Percentiles rank a stretch among this genome's conserved stretches.
phyloP scores from a whole-genome alignment of 495 filamentous ascomycete species.

The Recurvomyces mirabilis region DNA sequence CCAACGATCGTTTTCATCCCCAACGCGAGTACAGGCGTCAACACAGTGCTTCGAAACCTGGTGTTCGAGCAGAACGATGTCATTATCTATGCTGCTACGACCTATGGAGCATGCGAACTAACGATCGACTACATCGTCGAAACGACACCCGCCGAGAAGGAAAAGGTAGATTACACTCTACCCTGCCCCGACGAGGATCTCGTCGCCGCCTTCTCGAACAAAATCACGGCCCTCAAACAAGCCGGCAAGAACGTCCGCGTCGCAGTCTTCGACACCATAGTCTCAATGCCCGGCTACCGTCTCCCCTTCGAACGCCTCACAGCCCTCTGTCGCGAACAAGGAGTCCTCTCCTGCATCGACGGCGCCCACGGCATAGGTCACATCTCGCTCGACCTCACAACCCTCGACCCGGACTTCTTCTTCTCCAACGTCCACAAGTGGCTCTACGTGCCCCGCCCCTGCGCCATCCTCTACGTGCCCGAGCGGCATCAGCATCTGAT shows the following conservation, averaged over 20 bases:
- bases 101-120: slow-evolving; percentile 68
- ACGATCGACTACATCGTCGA: slow-evolving; percentile 60
- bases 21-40: slow-evolving; percentile 73
- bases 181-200: slow-evolving; percentile 52
- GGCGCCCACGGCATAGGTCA: slow-evolving; percentile 76
- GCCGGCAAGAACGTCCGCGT: slow-evolving; percentile 33
- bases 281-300: slow-evolving; percentile 60
- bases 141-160: slow-evolving; percentile 32
- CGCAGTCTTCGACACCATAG: slow-evolving; percentile 71
- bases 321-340: slow-evolving; percentile 49
- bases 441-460: slow-evolving; percentile 73
- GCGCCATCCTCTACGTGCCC: slow-evolving; percentile 71
- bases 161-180: slow-evolving; percentile 39
- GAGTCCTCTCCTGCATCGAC: slow-evolving; percentile 58
- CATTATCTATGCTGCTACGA: slow-evolving; percentile 50
- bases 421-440: slow-evolving; percentile 85
- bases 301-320: slow-evolving; percentile 66
- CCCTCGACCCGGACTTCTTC: slow-evolving; percentile 70
- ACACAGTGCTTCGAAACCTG: slow-evolving; percentile 68
- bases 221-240: slow-evolving; percentile 5
- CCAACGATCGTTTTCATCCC: slow-evolving; percentile 62
- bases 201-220: slow-evolving; percentile 15
- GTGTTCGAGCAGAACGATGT: slow-evolving; percentile 33
- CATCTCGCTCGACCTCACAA: slow-evolving; percentile 52
- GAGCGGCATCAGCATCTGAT: slow-evolving; percentile 60